Evolutionary conservation across 176 grass and related monocot species (phyloP), one percentile per base, ranked within the genome.

Genomic region (Thinopyrum elongatum): DNA sequence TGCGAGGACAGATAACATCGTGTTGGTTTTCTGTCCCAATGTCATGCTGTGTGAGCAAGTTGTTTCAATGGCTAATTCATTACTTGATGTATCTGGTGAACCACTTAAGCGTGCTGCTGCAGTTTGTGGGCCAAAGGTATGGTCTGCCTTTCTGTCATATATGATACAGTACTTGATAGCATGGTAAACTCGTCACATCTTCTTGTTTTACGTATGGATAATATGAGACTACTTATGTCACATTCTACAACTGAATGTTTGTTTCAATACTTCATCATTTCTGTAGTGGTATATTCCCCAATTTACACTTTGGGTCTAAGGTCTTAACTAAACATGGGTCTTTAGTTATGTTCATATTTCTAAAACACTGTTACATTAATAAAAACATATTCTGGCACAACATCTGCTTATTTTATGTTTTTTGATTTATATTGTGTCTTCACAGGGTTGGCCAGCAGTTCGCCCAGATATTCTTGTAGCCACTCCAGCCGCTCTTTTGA

Each of bases 21-120:
- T 89, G 57, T 69, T 98, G 75, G 88, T 98, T 33, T 90, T 98
- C 62, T 98, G 97, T 82, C 94, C 97, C 59, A 98, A 98, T 88
- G 92, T 90, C 61, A 96, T 98, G 97, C 90, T 98, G 13, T 98
- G 93, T 78, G 97, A 94, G 36, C 97, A 98, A 92, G 97, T 94
- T 55, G 88, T 95, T 68, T 63, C 55, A 65, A 98, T 98, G 97
- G 86, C 97, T 65, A 91, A 94, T 77, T 90, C 79, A 8, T 85
- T 98, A 73, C 58, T 98, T 61, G 65, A 94, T 86, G 87, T 94
- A 22, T 95, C 82, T 80, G 90, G 94, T 25, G 82, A 90, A 82
- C 86, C 92, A 86, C 78, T 98, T 76, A 87, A 91, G 42, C 85
- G 59, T 87, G 88, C 91, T 88, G 88, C 86, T 61, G 92, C 94